Conservation (phyloP, 129 eudicot species). For the Chrysanthemum lavandulifolium region DNA sequence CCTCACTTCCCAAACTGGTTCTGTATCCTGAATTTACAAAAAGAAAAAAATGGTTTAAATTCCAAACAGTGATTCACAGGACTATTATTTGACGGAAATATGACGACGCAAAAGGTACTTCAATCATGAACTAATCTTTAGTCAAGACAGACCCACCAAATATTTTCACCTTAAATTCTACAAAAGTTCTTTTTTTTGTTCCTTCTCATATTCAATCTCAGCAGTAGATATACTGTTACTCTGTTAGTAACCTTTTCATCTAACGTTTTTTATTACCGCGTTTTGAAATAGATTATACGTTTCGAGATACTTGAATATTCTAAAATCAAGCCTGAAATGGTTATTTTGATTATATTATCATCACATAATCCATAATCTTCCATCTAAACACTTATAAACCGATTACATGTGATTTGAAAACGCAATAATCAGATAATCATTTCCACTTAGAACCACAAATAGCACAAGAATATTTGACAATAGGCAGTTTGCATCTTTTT, state of each 20-base stretch:
- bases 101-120: not conserved
- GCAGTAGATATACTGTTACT: too few relatives aligned
- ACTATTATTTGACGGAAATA: not conserved
- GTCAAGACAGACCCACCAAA: constrained; percentile 16
- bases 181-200: not conserved
- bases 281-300: too few relatives aligned
- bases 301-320: too few relatives aligned
- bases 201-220: constrained; percentile 5
- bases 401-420: too few relatives aligned
- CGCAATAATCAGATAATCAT: not conserved
- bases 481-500: constrained; percentile 5
- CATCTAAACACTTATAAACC: too few relatives aligned
- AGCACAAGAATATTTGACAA: not conserved
- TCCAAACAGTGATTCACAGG: constrained; percentile 2
- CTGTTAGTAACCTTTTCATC: too few relatives aligned
- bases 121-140: not conserved
- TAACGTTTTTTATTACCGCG: too few relatives aligned
- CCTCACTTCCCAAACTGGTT: constrained; percentile 23
- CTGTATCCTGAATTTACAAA: constrained; percentile 29
- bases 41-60: not conserved
- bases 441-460: not conserved
- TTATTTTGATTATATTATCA: too few relatives aligned
- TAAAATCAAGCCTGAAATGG: too few relatives aligned
- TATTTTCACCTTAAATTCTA: not conserved
- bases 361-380: too few relatives aligned